Evolutionary conservation across 495 filamentous ascomycete genomes (phyloP).

Genomic region (Halenospora varia): DNA sequence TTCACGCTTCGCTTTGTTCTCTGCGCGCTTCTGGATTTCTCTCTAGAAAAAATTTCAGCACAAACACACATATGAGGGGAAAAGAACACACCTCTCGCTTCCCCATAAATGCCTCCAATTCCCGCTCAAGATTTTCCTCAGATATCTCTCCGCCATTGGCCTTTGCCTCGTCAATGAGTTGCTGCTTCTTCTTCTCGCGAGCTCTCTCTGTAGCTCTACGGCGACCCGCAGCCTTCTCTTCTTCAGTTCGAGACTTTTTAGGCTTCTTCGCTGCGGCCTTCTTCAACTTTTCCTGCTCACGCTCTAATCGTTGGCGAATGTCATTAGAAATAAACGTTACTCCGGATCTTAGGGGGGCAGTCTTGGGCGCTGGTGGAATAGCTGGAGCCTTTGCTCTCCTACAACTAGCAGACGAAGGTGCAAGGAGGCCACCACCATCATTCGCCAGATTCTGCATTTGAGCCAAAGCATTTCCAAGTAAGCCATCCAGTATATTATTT

Average conservation of each 20-base stretch:
- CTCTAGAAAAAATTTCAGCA: neutral
- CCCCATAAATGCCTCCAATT: slow-evolving; percentile 12
- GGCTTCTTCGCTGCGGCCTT: neutral
- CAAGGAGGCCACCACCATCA: too few species aligned
- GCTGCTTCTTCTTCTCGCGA: neutral
- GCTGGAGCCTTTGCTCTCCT: too few species aligned
- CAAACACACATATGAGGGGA: too few species aligned
- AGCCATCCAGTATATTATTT: too few species aligned
- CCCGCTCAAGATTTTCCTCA: neutral
- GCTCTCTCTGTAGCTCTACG: slow-evolving; percentile 6
- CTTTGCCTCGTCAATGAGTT: slow-evolving; percentile 9
- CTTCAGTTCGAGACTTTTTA: neutral
- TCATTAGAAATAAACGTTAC: neutral
- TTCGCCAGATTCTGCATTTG: too few species aligned
- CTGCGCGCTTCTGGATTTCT: neutral
- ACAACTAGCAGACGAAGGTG: too few species aligned
- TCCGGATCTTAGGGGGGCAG: neutral
- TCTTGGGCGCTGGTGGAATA: neutral
- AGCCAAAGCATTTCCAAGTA: too few species aligned
- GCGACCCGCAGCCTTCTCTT: slow-evolving; percentile 6
- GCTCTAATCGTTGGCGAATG: neutral
- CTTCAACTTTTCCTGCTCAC: neutral
- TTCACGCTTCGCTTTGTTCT: neutral
- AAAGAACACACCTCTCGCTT: slow-evolving; percentile 19
- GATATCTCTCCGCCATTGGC: neutral